Percentiles rank a stretch among this genome's conserved stretches.
phyloP scores from a whole-genome alignment of 2,329 filamentous ascomycete species.

The Akanthomyces uredinophilus region DNA sequence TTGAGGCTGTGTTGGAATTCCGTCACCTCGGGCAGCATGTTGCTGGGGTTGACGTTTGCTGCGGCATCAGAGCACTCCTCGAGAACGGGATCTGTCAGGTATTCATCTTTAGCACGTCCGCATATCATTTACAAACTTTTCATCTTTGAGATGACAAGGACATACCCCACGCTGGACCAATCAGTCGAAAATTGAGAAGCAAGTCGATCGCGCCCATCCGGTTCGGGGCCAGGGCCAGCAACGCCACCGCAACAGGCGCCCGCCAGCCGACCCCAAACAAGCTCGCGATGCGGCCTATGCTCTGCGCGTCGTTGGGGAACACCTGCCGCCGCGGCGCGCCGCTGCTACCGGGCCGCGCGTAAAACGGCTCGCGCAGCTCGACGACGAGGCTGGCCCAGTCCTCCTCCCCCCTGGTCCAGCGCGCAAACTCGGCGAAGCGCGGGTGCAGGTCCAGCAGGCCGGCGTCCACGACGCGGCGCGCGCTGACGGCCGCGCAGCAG shows the following conservation, averaged over 20 bases:
- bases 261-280: background rate
- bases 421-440: background rate
- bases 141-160: too few relatives aligned
- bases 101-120: background rate
- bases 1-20: background rate
- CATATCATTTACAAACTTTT: background rate
- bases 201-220: background rate
- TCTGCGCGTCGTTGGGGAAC: background rate
- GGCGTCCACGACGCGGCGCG: background rate
- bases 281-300: background rate
- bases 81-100: background rate
- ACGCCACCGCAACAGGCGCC: background rate
- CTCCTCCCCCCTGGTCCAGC: background rate
- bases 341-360: background rate
- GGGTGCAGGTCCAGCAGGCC: constrained; percentile 3
- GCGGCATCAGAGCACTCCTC: background rate
- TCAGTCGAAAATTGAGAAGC: background rate
- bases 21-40: background rate
- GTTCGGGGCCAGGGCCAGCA: background rate
- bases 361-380: background rate
- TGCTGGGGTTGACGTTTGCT: background rate
- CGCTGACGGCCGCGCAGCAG: background rate
- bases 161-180: background rate
- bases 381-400: background rate
- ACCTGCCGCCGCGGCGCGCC: too few relatives aligned